Evolutionary conservation across 148 eudicot species (phyloP).

Genomic region (Chenopodium album): DNA sequence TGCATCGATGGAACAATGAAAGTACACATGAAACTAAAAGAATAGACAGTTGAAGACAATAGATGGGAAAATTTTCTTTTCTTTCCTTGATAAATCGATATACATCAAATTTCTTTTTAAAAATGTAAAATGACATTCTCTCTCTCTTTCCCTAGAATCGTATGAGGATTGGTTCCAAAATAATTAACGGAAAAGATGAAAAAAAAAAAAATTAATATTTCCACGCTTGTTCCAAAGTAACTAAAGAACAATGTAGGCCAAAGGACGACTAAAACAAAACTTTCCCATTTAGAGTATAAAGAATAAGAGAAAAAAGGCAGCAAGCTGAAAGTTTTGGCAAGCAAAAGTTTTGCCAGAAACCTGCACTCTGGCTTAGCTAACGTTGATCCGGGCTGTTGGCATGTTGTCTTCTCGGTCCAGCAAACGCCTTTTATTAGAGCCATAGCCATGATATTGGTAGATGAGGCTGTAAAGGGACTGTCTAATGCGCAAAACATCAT

Average conservation of each 20-base stretch:
- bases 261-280: constrained; percentile 15
- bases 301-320: background rate
- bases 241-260: constrained; percentile 20
- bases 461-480: constrained; percentile 57
- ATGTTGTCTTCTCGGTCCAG: constrained; percentile 44
- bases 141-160: constrained; percentile 9
- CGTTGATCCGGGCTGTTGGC: constrained; percentile 40
- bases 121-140: constrained; percentile 2
- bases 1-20: background rate
- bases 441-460: constrained; percentile 64
- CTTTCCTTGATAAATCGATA: constrained; percentile 6
- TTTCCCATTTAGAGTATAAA: constrained; percentile 9
- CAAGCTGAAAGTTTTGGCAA: constrained; percentile 8
- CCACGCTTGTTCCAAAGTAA: constrained; percentile 17
- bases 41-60: background rate
- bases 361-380: constrained; percentile 28
- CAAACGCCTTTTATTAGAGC: constrained; percentile 60
- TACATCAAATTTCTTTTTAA: background rate
- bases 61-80: background rate
- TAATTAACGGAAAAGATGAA: background rate
- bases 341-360: constrained; percentile 17
- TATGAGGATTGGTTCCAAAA: background rate
- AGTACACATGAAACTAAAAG: background rate
- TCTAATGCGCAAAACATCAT: constrained; percentile 40
- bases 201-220: constrained; percentile 6